Evolutionary conservation across 75 land plant genomes (phyloP).

Genomic region (Cryptomeria japonica): DNA sequence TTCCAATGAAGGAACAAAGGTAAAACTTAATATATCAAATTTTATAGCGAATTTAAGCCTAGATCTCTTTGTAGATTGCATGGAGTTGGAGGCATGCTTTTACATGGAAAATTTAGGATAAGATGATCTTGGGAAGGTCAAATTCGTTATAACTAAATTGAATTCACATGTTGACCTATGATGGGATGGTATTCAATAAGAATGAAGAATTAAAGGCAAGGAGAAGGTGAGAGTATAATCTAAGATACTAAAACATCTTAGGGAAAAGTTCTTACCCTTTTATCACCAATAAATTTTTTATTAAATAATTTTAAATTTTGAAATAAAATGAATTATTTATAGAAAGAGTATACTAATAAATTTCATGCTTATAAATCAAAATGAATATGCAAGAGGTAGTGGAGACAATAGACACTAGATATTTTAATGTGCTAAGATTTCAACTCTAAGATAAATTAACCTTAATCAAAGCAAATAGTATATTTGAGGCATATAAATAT

Average conservation of each 20-base stretch:
- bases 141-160: not conserved
- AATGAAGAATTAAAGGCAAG: not conserved
- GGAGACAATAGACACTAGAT: not conserved
- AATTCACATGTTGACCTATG: not conserved
- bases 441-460: not conserved
- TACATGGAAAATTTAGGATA: not conserved
- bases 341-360: not conserved
- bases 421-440: not conserved
- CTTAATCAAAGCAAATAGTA: not conserved
- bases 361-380: not conserved
- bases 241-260: not conserved
- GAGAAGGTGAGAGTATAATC: not conserved
- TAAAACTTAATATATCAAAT: not conserved
- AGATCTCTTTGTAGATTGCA: not conserved
- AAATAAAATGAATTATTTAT: not conserved
- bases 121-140: not conserved
- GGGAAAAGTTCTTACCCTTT: not conserved
- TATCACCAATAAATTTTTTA: not conserved
- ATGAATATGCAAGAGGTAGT: not conserved
- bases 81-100: not conserved
- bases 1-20: not conserved
- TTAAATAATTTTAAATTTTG: not conserved
- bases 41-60: not conserved
- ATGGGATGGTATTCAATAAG: not conserved
- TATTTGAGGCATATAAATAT: not conserved